These are phyloP conservation scores for Malania oleifera DNA, from an alignment of 164 flowering plant genomes.

Conservation along the genomic window DNA sequence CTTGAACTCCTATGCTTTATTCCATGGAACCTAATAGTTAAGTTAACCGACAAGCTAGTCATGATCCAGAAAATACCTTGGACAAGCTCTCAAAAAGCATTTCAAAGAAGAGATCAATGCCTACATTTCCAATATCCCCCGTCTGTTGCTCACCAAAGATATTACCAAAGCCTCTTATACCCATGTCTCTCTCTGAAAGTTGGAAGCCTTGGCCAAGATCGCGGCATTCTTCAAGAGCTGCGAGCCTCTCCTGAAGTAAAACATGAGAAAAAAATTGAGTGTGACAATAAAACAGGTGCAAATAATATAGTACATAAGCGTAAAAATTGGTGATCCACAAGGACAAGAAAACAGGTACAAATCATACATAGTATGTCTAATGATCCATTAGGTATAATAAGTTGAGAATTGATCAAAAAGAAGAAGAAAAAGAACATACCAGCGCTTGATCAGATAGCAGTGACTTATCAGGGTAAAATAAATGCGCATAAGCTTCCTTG, in stretches of 20 bases:
- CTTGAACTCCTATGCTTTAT: background rate
- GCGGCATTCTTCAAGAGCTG: constrained; percentile 89
- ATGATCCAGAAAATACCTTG: constrained; percentile 46
- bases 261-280: background rate
- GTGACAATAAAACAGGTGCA: background rate
- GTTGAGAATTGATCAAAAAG: background rate
- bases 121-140: constrained; percentile 97
- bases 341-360: background rate
- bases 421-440: constrained; percentile 33
- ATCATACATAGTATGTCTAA: background rate
- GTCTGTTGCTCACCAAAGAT: constrained; percentile 99
- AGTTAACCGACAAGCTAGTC: background rate
- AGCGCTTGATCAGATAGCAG: constrained; percentile 69
- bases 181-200: constrained; percentile 97
- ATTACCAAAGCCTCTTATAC: constrained; percentile 94
- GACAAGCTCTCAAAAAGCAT: constrained; percentile 98
- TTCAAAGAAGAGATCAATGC: constrained; percentile 96
- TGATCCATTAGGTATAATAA: constrained; percentile 2
- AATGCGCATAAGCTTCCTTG: constrained; percentile 90
- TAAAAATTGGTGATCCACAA: too few species aligned
- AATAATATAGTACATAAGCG: background rate
- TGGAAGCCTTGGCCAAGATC: constrained; percentile 98
- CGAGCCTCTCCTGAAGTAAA: constrained; percentile 69
- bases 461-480: constrained; percentile 82
- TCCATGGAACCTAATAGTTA: background rate